phyloP scores from a whole-genome alignment of 495 filamentous ascomycete species.

The Parathielavia hyrcaniae region DNA sequence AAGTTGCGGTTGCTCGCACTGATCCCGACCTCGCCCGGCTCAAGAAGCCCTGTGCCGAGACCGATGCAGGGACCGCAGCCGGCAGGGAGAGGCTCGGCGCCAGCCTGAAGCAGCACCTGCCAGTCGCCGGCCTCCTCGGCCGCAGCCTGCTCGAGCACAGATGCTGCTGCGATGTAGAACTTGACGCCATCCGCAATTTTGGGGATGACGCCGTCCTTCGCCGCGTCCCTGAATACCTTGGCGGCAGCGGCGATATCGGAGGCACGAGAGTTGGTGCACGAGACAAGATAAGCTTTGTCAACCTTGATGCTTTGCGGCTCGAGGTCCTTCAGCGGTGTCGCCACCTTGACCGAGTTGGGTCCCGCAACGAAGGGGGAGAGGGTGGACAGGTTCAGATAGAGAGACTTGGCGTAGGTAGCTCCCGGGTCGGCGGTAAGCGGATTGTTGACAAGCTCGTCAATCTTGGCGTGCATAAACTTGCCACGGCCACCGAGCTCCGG shows the following conservation, averaged over 20 bases:
- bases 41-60: slow-evolving; percentile 74
- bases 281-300: slow-evolving; percentile 84
- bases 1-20: slow-evolving; percentile 86
- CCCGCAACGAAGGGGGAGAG: slow-evolving; percentile 84
- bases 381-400: slow-evolving; percentile 72
- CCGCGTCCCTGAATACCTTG: slow-evolving; percentile 76
- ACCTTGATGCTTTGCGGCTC: slow-evolving; percentile 65
- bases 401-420: slow-evolving; percentile 74
- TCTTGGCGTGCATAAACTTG: slow-evolving; percentile 55
- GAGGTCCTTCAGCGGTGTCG: slow-evolving; percentile 71
- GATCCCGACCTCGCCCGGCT: slow-evolving; percentile 85
- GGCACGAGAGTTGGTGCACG: slow-evolving; percentile 81
- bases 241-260: slow-evolving; percentile 82
- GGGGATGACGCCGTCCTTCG: slow-evolving; percentile 51
- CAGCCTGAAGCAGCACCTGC: slow-evolving; percentile 75
- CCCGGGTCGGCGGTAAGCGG: slow-evolving; percentile 64
- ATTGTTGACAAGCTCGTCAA: slow-evolving; percentile 67
- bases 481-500: slow-evolving; percentile 39
- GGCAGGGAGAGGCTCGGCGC: slow-evolving; percentile 65
- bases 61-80: slow-evolving; percentile 92
- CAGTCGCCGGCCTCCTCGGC: slow-evolving; percentile 83
- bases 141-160: slow-evolving; percentile 65
- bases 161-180: slow-evolving; percentile 90
- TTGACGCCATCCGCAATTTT: slow-evolving; percentile 74
- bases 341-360: slow-evolving; percentile 85